These are phyloP conservation scores for Lagenaria siceraria DNA, from an alignment of 306 rosid species.

Conservation along the genomic window DNA sequence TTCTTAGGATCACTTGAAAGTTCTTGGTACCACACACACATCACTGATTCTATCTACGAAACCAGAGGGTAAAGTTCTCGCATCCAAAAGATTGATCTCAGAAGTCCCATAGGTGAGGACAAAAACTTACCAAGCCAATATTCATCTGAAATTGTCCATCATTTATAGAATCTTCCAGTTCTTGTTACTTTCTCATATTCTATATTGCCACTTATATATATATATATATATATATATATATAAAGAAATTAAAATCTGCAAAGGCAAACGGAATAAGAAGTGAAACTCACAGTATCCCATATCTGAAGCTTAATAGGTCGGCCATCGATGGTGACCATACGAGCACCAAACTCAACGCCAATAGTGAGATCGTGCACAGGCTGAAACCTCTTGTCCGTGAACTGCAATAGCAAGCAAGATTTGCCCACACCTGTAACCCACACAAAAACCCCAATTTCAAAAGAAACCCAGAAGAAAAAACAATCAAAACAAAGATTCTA, in stretches of 20 bases:
- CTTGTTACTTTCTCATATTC: neutral
- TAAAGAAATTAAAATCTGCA: neutral
- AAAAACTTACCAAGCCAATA: neutral
- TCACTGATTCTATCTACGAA: neutral
- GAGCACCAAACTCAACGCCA: constrained; percentile 96
- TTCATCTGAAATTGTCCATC: neutral
- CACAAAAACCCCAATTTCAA: neutral
- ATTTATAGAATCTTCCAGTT: neutral
- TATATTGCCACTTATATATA: too few relatives aligned
- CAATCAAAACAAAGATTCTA: neutral
- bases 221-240: too few relatives aligned
- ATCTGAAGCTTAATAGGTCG: constrained; percentile 93
- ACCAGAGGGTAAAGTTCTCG: neutral
- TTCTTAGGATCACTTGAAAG: neutral
- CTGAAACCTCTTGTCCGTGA: constrained; percentile 94
- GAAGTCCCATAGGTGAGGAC: neutral
- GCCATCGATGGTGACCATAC: constrained; percentile 76
- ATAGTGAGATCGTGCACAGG: constrained; percentile 98
- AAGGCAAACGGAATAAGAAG: neutral
- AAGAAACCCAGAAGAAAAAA: neutral
- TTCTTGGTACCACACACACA: too few relatives aligned
- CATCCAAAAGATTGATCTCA: neutral
- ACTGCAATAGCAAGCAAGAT: constrained; percentile 84
- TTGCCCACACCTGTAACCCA: constrained; percentile 69
- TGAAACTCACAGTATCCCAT: constrained; percentile 79